phyloP scores from a whole-genome alignment of 208 protist genomes.

The Novymonas esmeraldas region DNA sequence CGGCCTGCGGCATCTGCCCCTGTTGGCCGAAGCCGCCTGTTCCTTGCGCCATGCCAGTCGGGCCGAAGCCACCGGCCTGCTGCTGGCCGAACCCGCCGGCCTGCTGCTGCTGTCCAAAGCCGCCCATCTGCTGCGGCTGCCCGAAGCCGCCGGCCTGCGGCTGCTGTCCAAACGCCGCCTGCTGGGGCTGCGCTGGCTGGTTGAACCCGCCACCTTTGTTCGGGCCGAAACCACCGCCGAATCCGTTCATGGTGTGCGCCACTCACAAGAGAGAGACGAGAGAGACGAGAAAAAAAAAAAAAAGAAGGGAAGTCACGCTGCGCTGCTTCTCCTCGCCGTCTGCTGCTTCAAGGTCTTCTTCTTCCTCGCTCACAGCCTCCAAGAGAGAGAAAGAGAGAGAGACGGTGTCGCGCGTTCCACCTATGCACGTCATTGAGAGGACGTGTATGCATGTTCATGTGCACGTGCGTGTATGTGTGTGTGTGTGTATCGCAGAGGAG shows the following conservation, averaged over 20 bases:
- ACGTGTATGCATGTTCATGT: background rate
- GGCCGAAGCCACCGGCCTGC: slow-evolving; percentile 41
- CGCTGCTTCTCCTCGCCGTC: too few relatives aligned
- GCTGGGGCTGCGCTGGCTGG: slow-evolving; percentile 22
- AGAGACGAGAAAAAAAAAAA: too few relatives aligned
- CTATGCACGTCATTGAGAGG: too few relatives aligned
- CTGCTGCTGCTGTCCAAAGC: slow-evolving; percentile 24
- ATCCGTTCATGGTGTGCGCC: slow-evolving; percentile 17
- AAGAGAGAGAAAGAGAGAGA: too few relatives aligned
- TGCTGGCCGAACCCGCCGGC: slow-evolving; percentile 28
- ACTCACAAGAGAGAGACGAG: background rate
- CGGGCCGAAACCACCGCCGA: slow-evolving; percentile 38
- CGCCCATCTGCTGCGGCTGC: slow-evolving; percentile 19
- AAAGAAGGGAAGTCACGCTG: too few relatives aligned
- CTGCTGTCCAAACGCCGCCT: slow-evolving; percentile 46
- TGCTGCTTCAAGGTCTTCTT: too few relatives aligned
- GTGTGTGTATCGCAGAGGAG: background rate
- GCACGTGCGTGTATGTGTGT: background rate
- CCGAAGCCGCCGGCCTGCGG: slow-evolving; percentile 18
- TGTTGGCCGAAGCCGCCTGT: slow-evolving; percentile 20
- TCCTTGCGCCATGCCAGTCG: slow-evolving; percentile 7
- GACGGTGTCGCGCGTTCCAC: too few relatives aligned
- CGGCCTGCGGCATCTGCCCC: background rate
- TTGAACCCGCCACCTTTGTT: slow-evolving; percentile 37
- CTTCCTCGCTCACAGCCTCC: too few relatives aligned